Percentiles rank a stretch among this genome's conserved stretches.
phyloP scores from a whole-genome alignment of 495 filamentous ascomycete genomes.

The Aspergillus hancockii region DNA sequence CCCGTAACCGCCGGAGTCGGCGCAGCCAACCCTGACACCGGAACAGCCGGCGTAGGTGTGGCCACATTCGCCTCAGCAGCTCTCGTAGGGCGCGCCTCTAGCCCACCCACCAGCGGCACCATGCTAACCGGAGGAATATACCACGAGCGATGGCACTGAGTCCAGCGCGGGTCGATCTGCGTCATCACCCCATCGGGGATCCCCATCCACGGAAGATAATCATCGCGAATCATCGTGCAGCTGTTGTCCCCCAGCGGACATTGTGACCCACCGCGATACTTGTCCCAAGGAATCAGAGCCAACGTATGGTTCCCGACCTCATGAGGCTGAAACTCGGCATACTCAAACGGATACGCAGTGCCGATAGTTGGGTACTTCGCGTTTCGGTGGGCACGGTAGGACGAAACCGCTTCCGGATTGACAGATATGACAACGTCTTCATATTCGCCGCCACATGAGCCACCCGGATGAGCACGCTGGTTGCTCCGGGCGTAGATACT shows the following conservation, averaged over 20 bases:
- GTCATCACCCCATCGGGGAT: conserved; percentile 13
- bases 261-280: conserved; percentile 25
- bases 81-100: conserved; percentile 5
- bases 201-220: conserved; percentile 12
- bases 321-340: conserved; percentile 26
- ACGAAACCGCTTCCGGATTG: conserved; percentile 18
- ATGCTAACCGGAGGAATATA: conserved; percentile 19
- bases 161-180: conserved; percentile 15
- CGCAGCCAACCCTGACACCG: conserved; percentile 7
- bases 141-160: conserved; percentile 13
- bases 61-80: conserved; percentile 1
- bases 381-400: conserved; percentile 25
- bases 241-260: conserved; percentile 18
- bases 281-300: conserved; percentile 24
- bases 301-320: conserved; percentile 20
- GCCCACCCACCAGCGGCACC: conserved; percentile 9
- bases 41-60: conserved; percentile 3
- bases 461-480: conserved; percentile 14
- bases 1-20: conserved; percentile 12
- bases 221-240: conserved; percentile 27
- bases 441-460: conserved; percentile 24
- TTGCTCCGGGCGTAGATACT: conserved; percentile 29
- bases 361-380: conserved; percentile 26
- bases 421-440: conserved; percentile 21
- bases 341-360: conserved; percentile 27